Conservation (phyloP, 352 stramenopile species). For the Phytophthora pini region DNA sequence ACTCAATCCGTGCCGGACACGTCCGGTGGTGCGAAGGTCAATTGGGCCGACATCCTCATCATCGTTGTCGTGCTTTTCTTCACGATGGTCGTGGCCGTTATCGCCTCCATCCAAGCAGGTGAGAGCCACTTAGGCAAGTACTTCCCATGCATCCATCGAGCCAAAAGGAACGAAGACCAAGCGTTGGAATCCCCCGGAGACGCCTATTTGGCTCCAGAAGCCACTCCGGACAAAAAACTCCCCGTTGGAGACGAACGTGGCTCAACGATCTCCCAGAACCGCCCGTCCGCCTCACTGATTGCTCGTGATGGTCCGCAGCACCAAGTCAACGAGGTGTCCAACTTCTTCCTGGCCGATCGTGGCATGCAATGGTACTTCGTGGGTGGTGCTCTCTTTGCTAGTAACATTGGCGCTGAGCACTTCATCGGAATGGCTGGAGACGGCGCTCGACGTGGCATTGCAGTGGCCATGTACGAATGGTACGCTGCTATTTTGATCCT, state of each 20-base stretch:
- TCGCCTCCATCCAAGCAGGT: slow-evolving; percentile 46
- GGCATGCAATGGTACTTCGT: slow-evolving; percentile 78
- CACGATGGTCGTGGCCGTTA: slow-evolving; percentile 43
- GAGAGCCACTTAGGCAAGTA: slow-evolving; percentile 45
- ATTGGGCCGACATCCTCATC: slow-evolving; percentile 42
- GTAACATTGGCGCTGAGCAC: slow-evolving; percentile 74
- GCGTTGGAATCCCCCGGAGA: slow-evolving; percentile 29
- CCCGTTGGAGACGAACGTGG: slow-evolving; percentile 33
- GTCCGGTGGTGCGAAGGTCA: slow-evolving; percentile 40
- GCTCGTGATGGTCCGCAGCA: slow-evolving; percentile 33
- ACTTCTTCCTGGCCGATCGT: slow-evolving; percentile 72
- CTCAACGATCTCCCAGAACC: slow-evolving; percentile 29
- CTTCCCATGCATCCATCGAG: slow-evolving; percentile 41
- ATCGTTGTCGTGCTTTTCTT: slow-evolving; percentile 39
- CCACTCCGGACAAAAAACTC: slow-evolving; percentile 40
- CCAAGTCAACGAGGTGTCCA: slow-evolving; percentile 45
- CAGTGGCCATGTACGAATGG: slow-evolving; percentile 73
- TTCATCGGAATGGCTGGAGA: slow-evolving; percentile 78
- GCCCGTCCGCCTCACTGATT: slow-evolving; percentile 39
- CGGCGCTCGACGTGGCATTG: slow-evolving; percentile 61
- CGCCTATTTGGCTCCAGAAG: slow-evolving; percentile 33
- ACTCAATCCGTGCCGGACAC: slow-evolving; percentile 38
- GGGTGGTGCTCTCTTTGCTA: slow-evolving; percentile 64
- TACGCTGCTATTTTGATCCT: slow-evolving; percentile 65
- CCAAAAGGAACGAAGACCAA: slow-evolving; percentile 18